Evolutionary conservation across 2,329 filamentous ascomycete species (phyloP).

Genomic region (Alternaria consortialis): DNA sequence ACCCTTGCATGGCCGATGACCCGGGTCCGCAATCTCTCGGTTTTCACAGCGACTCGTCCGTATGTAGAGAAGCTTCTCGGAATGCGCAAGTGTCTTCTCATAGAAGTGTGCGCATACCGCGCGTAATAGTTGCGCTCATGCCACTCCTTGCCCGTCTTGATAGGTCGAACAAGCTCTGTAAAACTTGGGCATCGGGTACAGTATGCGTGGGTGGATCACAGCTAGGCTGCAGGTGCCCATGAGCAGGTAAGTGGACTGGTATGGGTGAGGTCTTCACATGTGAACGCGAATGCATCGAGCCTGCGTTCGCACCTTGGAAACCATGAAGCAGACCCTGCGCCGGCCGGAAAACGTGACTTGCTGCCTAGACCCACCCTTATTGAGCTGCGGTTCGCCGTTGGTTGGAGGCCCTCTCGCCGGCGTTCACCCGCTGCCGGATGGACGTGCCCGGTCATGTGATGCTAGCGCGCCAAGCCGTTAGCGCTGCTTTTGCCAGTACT

Average conservation of each 20-base stretch:
- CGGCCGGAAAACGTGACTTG: background rate
- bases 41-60: background rate
- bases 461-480: conserved; percentile 30
- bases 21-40: background rate
- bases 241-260: background rate
- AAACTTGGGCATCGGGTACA: background rate
- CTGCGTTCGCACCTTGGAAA: background rate
- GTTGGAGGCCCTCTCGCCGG: background rate
- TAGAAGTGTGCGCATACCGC: background rate
- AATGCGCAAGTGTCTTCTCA: background rate
- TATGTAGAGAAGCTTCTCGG: background rate
- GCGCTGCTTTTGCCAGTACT: conserved; percentile 11
- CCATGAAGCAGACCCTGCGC: background rate
- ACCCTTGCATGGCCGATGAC: background rate
- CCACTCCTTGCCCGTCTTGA: background rate
- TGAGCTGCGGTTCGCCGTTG: background rate
- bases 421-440: background rate
- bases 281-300: background rate
- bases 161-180: background rate
- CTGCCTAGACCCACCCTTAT: background rate
- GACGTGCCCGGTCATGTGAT: conserved; percentile 21
- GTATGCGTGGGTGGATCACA: background rate
- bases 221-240: background rate
- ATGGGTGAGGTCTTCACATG: background rate
- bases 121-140: background rate